Base-by-base conservation (phyloP, 2,329 filamentous ascomycete genomes). In the Xylaria digitata region DNA sequence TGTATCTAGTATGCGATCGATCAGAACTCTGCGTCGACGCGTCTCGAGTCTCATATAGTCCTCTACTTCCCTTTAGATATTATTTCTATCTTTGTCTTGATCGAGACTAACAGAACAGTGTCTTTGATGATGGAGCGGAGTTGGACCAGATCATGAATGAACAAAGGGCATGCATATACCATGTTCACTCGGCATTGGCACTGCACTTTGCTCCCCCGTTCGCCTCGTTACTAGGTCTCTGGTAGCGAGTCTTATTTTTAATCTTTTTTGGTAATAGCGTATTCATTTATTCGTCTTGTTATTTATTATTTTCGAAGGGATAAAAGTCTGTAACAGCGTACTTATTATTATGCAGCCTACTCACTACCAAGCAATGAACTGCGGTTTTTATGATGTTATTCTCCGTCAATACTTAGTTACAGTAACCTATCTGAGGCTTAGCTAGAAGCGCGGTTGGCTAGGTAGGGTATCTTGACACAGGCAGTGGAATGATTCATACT, bases 31-130 rank as follows among this genome's bases (percentile, higher is more conserved):
- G 15, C 3, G 26, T 32, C 11, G 15, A 19, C 23, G 30, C n/a
- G 30, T 54, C 13, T 53, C 58, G 52, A 66, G 57, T 61, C 63
- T 53, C 26, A 53, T 58, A 62, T 57, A 17, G 26, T 40, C 46
- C 2, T 17, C 7, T 19, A 4, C 6, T 2, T 57, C 30, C 43
- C 19, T 50, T 66, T 65, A 15, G 40, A 15, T n/a, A 17, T 4
- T 30, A 37, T 40, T 48, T 37, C 26, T 21, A 17, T 46, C 57
- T 62, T 66, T 66, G 58, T 66, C 5, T 40, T 43, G 15, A 30
- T 23, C 13, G n/a, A 30, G 58, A 21, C 15, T 9, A 32, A 23
- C 30, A 15, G 9, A 26, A 40, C 26, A 45, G 6, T 53, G 43
- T 40, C 42, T 57, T 61, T n/a, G 11, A 56, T 1, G 15, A 21